A percentile compares a stretch with the other conserved stretches of the same genome.
phyloP scores from a whole-genome alignment of 495 filamentous ascomycete species.

The Collariella sp. region DNA sequence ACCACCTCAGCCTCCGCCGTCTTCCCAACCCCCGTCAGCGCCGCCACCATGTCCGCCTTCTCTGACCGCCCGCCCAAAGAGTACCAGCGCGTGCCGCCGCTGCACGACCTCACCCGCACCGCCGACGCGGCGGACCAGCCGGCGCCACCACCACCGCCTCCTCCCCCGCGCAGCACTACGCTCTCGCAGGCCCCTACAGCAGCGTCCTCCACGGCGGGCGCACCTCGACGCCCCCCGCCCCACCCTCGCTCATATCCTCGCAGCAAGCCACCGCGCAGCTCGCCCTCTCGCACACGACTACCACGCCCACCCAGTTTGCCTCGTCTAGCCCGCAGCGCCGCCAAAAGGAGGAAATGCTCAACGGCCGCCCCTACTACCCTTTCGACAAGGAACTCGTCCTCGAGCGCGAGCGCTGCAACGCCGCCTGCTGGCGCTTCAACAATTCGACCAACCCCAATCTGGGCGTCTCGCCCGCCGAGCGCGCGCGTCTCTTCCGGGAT shows the following conservation, averaged over 20 bases:
- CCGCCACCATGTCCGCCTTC: slow-evolving; percentile 35
- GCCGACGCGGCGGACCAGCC: slow-evolving; percentile 37
- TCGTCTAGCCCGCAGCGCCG: slow-evolving; percentile 43
- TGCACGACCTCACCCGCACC: slow-evolving; percentile 45
- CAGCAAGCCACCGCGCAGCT: slow-evolving; percentile 52
- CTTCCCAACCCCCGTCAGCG: slow-evolving; percentile 50
- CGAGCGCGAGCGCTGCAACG: slow-evolving; percentile 80
- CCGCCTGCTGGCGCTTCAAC: slow-evolving; percentile 82
- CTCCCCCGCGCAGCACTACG: slow-evolving; percentile 19
- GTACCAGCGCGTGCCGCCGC: slow-evolving; percentile 46
- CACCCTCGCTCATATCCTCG: slow-evolving; percentile 23
- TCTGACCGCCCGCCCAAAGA: slow-evolving; percentile 42
- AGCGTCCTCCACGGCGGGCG: slow-evolving; percentile 38
- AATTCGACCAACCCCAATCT: slow-evolving; percentile 72
- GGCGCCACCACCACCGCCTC: slow-evolving; percentile 14
- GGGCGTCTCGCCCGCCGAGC: slow-evolving; percentile 68
- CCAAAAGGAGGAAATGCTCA: slow-evolving; percentile 93
- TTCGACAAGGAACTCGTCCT: slow-evolving; percentile 69
- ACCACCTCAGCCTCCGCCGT: slow-evolving; percentile 33
- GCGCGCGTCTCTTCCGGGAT: slow-evolving; percentile 68
- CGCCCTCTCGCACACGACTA: slow-evolving; percentile 46
- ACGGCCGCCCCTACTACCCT: slow-evolving; percentile 70
- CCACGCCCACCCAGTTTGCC: slow-evolving; percentile 33
- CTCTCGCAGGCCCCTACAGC: slow-evolving; percentile 22
- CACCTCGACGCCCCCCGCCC: slow-evolving; percentile 34